Evolutionary conservation across 1,139 yeast species (phyloP).

Genomic region (Yamadazyma sp.): DNA sequence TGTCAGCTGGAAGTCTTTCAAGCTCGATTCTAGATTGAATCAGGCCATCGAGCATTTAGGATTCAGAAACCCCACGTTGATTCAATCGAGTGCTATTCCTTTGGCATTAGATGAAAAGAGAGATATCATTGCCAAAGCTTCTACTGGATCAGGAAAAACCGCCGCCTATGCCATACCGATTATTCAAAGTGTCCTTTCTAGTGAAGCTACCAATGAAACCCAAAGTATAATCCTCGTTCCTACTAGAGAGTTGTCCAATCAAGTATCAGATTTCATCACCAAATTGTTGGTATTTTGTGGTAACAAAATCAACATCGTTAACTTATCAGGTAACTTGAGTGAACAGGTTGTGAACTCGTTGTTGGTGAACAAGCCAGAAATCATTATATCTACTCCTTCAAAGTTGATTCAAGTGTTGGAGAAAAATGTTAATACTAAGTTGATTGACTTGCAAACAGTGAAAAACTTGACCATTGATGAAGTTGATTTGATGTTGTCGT

Average conservation of each 20-base stretch:
- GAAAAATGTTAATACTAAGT: slow-evolving; percentile 30
- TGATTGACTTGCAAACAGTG: slow-evolving; percentile 51
- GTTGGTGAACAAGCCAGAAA: slow-evolving; percentile 72
- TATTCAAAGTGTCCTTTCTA: slow-evolving; percentile 57
- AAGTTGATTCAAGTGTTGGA: slow-evolving; percentile 64
- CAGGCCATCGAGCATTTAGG: slow-evolving; percentile 87
- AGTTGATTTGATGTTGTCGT: slow-evolving; percentile 86
- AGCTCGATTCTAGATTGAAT: slow-evolving; percentile 73
- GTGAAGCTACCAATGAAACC: slow-evolving; percentile 29
- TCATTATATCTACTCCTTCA: slow-evolving; percentile 86
- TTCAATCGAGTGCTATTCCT: slow-evolving; percentile 91
- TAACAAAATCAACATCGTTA: slow-evolving; percentile 62
- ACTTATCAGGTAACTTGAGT: slow-evolving; percentile 70
- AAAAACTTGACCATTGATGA: slow-evolving; percentile 87
- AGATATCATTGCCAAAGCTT: slow-evolving; percentile 85
- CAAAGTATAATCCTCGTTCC: slow-evolving; percentile 74
- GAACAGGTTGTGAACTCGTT: slow-evolving; percentile 74
- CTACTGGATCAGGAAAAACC: slow-evolving; percentile 91
- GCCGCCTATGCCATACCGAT: slow-evolving; percentile 83
- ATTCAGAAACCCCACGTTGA: slow-evolving; percentile 80
- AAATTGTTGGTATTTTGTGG: slow-evolving; percentile 72
- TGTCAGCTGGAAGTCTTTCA: slow-evolving; percentile 67
- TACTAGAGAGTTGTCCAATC: slow-evolving; percentile 81
- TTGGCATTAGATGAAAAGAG: slow-evolving; percentile 83
- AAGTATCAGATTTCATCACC: slow-evolving; percentile 70